Percentiles rank a stretch among this genome's conserved stretches.
phyloP scores from a whole-genome alignment of 2,329 filamentous ascomycete genomes.

The Fusarium papillatum region DNA sequence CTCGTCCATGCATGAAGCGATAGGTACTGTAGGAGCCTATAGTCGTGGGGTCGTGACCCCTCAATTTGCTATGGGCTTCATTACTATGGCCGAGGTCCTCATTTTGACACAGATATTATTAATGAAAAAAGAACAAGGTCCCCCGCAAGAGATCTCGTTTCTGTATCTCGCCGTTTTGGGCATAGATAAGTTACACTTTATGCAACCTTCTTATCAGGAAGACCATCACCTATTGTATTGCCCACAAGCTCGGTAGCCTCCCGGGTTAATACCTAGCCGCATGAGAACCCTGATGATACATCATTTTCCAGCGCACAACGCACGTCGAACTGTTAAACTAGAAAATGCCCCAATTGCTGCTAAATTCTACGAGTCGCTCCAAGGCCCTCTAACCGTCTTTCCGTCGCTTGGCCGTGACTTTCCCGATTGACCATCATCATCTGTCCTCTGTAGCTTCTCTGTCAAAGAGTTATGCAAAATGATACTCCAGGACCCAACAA shows the following conservation, averaged over 20 bases:
- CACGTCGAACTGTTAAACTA: neutral
- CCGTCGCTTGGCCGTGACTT: neutral
- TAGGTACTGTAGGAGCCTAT: no score
- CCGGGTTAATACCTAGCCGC: neutral
- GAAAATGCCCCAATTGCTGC: neutral
- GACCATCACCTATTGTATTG: neutral
- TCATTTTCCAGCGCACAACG: neutral
- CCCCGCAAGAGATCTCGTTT: neutral
- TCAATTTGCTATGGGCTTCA: no score
- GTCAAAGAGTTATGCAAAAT: neutral
- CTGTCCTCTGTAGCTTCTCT: neutral
- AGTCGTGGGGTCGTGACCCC: no score
- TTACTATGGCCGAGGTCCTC: no score
- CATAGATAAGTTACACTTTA: neutral
- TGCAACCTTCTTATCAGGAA: neutral
- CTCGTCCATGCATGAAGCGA: no score
- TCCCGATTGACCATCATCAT: neutral
- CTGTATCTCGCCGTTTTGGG: neutral
- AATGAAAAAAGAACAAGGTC: neutral
- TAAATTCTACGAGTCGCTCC: neutral
- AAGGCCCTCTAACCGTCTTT: neutral
- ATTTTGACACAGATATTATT: no score
- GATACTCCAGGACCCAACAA: neutral
- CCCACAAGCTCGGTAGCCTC: neutral
- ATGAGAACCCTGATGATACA: constrained; percentile 4